These are phyloP conservation scores for Myxozyma udenii DNA, from an alignment of 805 yeast species.

Conservation along the genomic window DNA sequence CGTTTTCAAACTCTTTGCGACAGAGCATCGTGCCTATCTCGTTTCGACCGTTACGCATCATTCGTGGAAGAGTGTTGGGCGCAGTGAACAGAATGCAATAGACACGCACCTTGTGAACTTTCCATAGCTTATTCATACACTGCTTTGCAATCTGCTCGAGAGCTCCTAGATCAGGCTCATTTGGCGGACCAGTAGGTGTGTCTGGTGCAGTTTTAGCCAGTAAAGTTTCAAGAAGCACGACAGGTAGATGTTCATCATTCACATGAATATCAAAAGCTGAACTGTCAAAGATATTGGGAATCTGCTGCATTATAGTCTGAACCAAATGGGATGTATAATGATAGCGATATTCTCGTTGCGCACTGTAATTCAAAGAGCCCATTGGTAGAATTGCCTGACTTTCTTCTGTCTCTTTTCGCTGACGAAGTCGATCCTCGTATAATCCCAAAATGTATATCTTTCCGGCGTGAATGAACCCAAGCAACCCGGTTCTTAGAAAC, in stretches of 20 bases:
- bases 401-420: constrained; percentile 43
- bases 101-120: constrained; percentile 69
- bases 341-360: constrained; percentile 45
- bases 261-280: constrained; percentile 83
- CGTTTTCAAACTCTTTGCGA: constrained; percentile 71
- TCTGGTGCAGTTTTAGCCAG: constrained; percentile 42
- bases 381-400: constrained; percentile 23
- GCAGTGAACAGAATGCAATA: constrained; percentile 80
- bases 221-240: constrained; percentile 77
- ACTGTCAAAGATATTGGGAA: constrained; percentile 80
- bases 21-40: constrained; percentile 91
- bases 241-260: constrained; percentile 78
- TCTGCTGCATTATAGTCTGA: constrained; percentile 75
- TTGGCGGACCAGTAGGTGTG: constrained; percentile 31
- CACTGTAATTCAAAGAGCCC: constrained; percentile 9
- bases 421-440: constrained; percentile 87
- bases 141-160: constrained; percentile 51
- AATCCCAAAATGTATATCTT: constrained; percentile 84
- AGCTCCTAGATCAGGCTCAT: constrained; percentile 40
- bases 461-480: constrained; percentile 86
- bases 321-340: constrained; percentile 86
- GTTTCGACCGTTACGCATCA: constrained; percentile 76
- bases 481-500: constrained; percentile 82
- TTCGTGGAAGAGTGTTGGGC: constrained; percentile 77
- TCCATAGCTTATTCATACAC: constrained; percentile 47